Evolutionary conservation across 2,329 filamentous ascomycete species (phyloP), one percentile per base, ranked within the genome.

Genomic region (Alternaria sp.): DNA sequence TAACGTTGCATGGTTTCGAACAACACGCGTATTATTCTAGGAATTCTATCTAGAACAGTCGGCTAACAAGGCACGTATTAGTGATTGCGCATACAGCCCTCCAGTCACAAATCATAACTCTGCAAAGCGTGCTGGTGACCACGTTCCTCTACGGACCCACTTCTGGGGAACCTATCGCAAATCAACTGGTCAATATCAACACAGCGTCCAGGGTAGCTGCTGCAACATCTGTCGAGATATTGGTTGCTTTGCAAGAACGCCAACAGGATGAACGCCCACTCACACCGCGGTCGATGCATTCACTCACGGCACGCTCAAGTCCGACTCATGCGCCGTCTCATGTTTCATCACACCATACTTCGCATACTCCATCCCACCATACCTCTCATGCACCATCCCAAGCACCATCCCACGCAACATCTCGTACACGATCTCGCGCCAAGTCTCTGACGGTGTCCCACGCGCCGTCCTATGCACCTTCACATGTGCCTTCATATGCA

Each of bases 141-240:
- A 75, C 70, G 2, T 75, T 76, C 52, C 62, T 77, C 2, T 77
- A 77, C 51, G 75, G 75, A 6, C 75, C 75, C 21, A 71, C 71
- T 9, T 76, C 72, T 9, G 54, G 62, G 5, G 68, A 75, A 14
- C 60, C 74, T 11, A 71, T 76, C 51, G 70, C 71, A 10, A 71
- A 72, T 53, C 75, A 76, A 39, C 54, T 77, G 4, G 64, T 65
- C 5, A 72, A 63, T 21, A 57, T 77, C 11, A 61, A 71, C n/a
- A 66, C 65, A 31, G 72, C 73, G 26, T 77, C 73, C 3, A 66
- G 69, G 45, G 61, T 65, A 36, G 72, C 74, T 44, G 69, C 70
- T 8, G 69, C 63, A 4, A 55, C 65, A 10, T 58, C 69, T 8
- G 72, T 77, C 14, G 72, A 76, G 45, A 65, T 72, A 24, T 52